phyloP scores from a whole-genome alignment of 2,329 filamentous ascomycete species.

The Aspergillus niger region DNA sequence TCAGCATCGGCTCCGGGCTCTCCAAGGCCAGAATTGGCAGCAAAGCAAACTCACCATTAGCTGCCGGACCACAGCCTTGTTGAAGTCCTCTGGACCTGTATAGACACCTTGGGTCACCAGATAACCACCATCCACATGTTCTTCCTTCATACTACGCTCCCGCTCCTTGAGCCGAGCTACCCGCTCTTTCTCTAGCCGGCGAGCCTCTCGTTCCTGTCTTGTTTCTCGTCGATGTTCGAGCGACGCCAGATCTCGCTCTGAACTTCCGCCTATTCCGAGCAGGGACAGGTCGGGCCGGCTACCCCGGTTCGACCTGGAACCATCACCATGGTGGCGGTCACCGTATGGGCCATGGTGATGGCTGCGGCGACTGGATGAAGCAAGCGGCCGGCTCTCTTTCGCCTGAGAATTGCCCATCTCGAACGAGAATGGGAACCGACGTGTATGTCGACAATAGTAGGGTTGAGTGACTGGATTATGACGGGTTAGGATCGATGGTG shows the following conservation, averaged over 20 bases:
- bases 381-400: constrained; percentile 45
- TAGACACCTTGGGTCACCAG: constrained; percentile 94
- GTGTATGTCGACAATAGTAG: constrained; percentile 6
- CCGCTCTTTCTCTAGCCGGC: constrained; percentile 80
- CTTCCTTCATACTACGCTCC: constrained; percentile 85
- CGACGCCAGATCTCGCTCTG: constrained; percentile 53
- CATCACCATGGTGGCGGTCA: constrained; percentile 38
- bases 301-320: constrained; percentile 51
- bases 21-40: background rate
- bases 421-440: constrained; percentile 13
- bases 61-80: constrained; percentile 82
- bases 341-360: constrained; percentile 36
- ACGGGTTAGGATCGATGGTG: background rate
- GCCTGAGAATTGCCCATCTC: constrained; percentile 51
- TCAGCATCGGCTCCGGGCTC: constrained; percentile 20
- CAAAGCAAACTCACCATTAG: constrained; percentile 69
- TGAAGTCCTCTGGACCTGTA: constrained; percentile 89
- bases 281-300: constrained; percentile 63
- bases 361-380: constrained; percentile 31
- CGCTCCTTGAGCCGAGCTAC: constrained; percentile 75
- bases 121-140: constrained; percentile 91
- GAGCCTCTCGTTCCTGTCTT: constrained; percentile 84
- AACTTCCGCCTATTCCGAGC: constrained; percentile 55
- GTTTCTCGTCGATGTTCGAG: constrained; percentile 75
- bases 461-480: background rate